Percentiles rank a stretch among this genome's conserved stretches.
phyloP scores from a whole-genome alignment of 2,329 filamentous ascomycete species.

The Beauveria caledonica region DNA sequence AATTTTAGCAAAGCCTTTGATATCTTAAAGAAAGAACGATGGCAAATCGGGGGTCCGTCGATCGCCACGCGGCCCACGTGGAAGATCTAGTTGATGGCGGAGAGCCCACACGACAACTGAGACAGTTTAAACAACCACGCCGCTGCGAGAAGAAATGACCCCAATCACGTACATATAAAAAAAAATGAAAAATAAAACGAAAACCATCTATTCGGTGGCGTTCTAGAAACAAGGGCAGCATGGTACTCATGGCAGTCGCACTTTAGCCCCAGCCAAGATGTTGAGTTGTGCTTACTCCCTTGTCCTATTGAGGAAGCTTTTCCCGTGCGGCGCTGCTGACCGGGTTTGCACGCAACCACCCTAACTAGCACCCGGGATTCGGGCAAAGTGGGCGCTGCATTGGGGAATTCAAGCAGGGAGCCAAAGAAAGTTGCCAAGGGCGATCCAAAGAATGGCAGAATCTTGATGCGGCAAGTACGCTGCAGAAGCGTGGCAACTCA shows the following conservation, averaged over 20 bases:
- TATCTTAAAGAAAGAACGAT: not conserved
- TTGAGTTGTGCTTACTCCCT: conserved; percentile 10
- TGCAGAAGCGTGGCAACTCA: not conserved
- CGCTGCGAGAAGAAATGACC: not conserved
- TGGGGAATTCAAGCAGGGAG: not conserved
- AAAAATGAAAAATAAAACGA: not conserved
- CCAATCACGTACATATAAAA: not conserved
- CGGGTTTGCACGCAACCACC: not conserved
- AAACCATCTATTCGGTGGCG: not conserved
- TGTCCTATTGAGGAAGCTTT: conserved; percentile 9
- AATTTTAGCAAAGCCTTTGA: not conserved
- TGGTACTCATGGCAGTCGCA: not conserved
- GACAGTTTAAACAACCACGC: not conserved
- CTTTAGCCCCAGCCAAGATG: not conserved
- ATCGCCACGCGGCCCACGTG: not conserved
- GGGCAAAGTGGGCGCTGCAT: not conserved
- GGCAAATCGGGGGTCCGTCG: not conserved
- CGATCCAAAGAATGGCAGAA: not conserved
- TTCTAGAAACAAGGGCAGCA: not conserved
- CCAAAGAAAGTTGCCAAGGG: not conserved
- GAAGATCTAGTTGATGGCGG: not conserved
- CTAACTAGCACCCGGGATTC: not conserved
- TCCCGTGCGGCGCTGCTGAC: conserved; percentile 6
- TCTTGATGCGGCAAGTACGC: not conserved
- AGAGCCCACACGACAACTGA: not conserved